Conservation (phyloP, 495 filamentous ascomycete species). For the Xylaria nigripes region DNA sequence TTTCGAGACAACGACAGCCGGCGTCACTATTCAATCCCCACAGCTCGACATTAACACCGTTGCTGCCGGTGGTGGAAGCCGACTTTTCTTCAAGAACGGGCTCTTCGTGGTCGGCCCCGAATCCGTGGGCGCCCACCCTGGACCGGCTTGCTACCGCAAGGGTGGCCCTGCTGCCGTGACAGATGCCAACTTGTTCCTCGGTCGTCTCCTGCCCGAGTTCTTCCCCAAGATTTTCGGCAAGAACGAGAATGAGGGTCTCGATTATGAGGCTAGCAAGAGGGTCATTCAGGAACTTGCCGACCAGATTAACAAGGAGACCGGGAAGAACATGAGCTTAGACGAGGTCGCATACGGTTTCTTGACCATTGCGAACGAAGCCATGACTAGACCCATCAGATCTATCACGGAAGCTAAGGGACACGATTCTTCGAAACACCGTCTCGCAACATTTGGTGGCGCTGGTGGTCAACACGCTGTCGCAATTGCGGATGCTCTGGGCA, state of each 20-base stretch:
- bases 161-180: constrained; percentile 89
- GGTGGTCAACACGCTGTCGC: constrained; percentile 94
- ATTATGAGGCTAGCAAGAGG: constrained; percentile 66
- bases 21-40: constrained; percentile 88
- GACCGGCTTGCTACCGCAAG: constrained; percentile 91
- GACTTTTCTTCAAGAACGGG: constrained; percentile 84
- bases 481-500: constrained; percentile 85
- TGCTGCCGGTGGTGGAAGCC: constrained; percentile 85
- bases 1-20: constrained; percentile 93
- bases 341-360: constrained; percentile 89
- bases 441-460: constrained; percentile 90
- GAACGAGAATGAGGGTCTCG: constrained; percentile 80
- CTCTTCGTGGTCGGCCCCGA: constrained; percentile 96
- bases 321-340: constrained; percentile 68
- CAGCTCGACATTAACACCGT: constrained; percentile 98
- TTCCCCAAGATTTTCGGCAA: constrained; percentile 97
- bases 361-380: constrained; percentile 90
- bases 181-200: constrained; percentile 86
- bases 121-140: constrained; percentile 86
- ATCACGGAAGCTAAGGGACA: constrained; percentile 91
- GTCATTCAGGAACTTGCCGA: constrained; percentile 71
- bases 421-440: constrained; percentile 78
- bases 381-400: constrained; percentile 87
- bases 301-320: constrained; percentile 62
- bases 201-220: constrained; percentile 76